Base-by-base conservation (phyloP, 148 eudicot species). In the Selenicereus undatus region DNA sequence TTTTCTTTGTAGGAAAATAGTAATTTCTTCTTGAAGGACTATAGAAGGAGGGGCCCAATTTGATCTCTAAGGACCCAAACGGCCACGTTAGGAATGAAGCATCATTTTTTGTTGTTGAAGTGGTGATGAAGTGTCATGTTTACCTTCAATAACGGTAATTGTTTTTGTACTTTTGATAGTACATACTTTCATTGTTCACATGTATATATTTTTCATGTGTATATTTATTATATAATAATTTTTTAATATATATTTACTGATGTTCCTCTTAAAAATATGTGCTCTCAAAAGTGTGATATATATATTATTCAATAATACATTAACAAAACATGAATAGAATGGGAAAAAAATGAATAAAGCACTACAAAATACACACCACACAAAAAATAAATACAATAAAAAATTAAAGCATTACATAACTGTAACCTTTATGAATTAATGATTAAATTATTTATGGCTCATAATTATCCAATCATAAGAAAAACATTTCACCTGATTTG, bases 401-500 rank as follows among this genome's bases (percentile, higher is more conserved):
- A 32, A 0, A 66, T 0, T 9, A 66, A 26, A 1, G 30, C 1
- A 1, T 2, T 0, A 22, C 27, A 22, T 66, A 24, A 66, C 11
- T 66, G 11, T 66, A 26, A 11, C 10, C 35, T 66, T 66, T 66
- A 27, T 12, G 30, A 27, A 27, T 66, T 27, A 3, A 66, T 26
- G 17, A 66, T 66, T 11, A 11, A 66, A 27, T 66, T 66, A 66
- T 66, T 66, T 56, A 66, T 66, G 16, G 35, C 16, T 66, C 71
- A 66, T 66, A 66, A 66, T 66, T 27, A 66, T 27, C 71, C 71
- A 66, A 66, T 66, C 71, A 66, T 66, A 66, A 27, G 71, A 66
- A 66, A 66, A 66, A 18, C 35, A 66, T 29, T 66, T 66, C 71
- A 66, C 71, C 27, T 13, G 32, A 66, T 66, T 66, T 12, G 71